Evolutionary conservation across 495 filamentous ascomycete genomes (phyloP).

Genomic region (Aspergillus panamensis): DNA sequence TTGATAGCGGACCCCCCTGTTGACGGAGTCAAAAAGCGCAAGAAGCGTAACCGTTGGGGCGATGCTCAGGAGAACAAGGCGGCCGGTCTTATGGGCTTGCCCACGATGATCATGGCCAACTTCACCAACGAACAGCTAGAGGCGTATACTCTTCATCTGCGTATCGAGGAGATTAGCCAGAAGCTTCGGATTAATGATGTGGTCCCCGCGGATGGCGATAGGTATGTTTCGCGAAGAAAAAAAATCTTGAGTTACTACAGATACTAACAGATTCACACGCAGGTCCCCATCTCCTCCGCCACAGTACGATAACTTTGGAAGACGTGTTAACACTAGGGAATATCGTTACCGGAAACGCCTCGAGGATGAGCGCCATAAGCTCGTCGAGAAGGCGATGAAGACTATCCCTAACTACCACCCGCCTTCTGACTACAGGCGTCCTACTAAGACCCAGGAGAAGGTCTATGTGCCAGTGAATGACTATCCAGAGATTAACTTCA

Average conservation of each 20-base stretch:
- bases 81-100: slow-evolving; percentile 93
- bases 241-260: not conserved
- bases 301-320: slow-evolving; percentile 97
- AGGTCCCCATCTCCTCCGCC: slow-evolving; percentile 95
- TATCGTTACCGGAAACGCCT: slow-evolving; percentile 95
- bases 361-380: slow-evolving; percentile 96
- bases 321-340: slow-evolving; percentile 97
- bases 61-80: slow-evolving; percentile 96
- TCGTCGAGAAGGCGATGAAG: slow-evolving; percentile 97
- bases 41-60: slow-evolving; percentile 98
- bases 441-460: slow-evolving; percentile 99
- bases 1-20: slow-evolving; percentile 48
- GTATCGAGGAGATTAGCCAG: slow-evolving; percentile 98
- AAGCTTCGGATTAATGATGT: slow-evolving; percentile 98
- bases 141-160: slow-evolving; percentile 89
- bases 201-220: slow-evolving; percentile 88
- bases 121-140: slow-evolving; percentile 98
- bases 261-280: slow-evolving; percentile 18
- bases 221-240: slow-evolving; percentile 45
- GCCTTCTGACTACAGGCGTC: slow-evolving; percentile 93
- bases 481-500: slow-evolving; percentile 99
- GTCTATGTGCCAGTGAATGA: slow-evolving; percentile 99
- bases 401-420: slow-evolving; percentile 97
- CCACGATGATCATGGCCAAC: slow-evolving; percentile 90
- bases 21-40: slow-evolving; percentile 78